Evolutionary conservation across 805 yeast genomes (phyloP).

Genomic region (Yamadazyma insecticola): DNA sequence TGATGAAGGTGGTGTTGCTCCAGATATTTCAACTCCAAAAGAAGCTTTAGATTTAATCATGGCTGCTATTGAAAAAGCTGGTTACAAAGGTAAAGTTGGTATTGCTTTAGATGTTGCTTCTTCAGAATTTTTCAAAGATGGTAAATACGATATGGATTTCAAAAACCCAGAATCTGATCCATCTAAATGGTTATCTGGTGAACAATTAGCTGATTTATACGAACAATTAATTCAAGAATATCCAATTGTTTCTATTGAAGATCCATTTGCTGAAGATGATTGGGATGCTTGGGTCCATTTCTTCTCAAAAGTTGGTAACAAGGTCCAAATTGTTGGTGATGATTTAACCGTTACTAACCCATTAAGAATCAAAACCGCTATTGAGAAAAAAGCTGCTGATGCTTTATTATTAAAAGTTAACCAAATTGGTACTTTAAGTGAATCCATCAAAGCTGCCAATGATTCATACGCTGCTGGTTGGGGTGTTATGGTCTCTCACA

Average conservation of each 20-base stretch:
- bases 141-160: constrained; percentile 96
- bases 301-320: constrained; percentile 60
- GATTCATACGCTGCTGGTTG: constrained; percentile 94
- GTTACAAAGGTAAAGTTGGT: constrained; percentile 87
- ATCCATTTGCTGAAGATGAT: constrained; percentile 99
- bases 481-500: constrained; percentile 99
- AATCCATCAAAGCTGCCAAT: constrained; percentile 95
- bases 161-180: constrained; percentile 92
- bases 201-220: constrained; percentile 83
- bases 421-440: constrained; percentile 97
- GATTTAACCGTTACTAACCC: constrained; percentile 99
- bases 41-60: constrained; percentile 96
- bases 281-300: constrained; percentile 97
- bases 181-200: constrained; percentile 87
- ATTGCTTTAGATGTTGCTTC: constrained; percentile 97
- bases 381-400: constrained; percentile 92
- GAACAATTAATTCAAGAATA: constrained; percentile 73
- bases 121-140: constrained; percentile 96
- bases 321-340: constrained; percentile 92
- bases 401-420: constrained; percentile 95
- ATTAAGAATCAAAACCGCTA: constrained; percentile 88
- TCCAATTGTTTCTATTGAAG: constrained; percentile 98
- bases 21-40: constrained; percentile 89
- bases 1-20: constrained; percentile 99
- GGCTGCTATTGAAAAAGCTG: constrained; percentile 87